Conservation (phyloP, 495 filamentous ascomycete species). For the Penicillium bovifimosum region DNA sequence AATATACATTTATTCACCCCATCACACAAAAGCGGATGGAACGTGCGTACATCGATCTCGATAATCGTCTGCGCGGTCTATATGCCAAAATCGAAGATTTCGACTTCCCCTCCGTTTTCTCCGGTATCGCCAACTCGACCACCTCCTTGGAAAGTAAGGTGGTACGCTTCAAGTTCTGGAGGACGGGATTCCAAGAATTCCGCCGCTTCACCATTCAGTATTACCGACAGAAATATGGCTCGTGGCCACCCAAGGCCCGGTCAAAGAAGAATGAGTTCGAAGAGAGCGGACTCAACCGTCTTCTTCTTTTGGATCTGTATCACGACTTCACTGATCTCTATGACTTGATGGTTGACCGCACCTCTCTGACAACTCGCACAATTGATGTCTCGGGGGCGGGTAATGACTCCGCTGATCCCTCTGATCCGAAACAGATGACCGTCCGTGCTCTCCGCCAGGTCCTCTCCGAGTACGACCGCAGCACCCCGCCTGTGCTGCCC, state of each 20-base stretch:
- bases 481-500: conserved; percentile 80
- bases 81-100: conserved; percentile 70
- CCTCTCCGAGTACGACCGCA: conserved; percentile 80
- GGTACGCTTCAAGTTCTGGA: conserved; percentile 83
- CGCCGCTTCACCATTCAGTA: conserved; percentile 68
- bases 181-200: conserved; percentile 62
- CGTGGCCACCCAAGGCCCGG: conserved; percentile 87
- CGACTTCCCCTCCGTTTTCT: conserved; percentile 85
- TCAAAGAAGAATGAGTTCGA: conserved; percentile 91
- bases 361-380: conserved; percentile 46
- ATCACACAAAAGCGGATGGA: conserved; percentile 75
- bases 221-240: conserved; percentile 79
- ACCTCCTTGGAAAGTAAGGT: conserved; percentile 65
- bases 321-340: conserved; percentile 81
- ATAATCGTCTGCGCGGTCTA: conserved; percentile 58
- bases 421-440: conserved; percentile 40
- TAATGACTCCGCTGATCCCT: conserved; percentile 14
- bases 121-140: conserved; percentile 78
- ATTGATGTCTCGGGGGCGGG: conserved; percentile 37
- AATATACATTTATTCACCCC: conserved; percentile 61
- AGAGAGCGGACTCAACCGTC: conserved; percentile 76
- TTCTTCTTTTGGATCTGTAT: conserved; percentile 77
- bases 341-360: conserved; percentile 79
- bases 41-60: conserved; percentile 72
- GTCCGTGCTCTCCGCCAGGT: conserved; percentile 62